Base-by-base conservation (phyloP, 176 grass and related monocot species). In the Aegilops tauschii region DNA sequence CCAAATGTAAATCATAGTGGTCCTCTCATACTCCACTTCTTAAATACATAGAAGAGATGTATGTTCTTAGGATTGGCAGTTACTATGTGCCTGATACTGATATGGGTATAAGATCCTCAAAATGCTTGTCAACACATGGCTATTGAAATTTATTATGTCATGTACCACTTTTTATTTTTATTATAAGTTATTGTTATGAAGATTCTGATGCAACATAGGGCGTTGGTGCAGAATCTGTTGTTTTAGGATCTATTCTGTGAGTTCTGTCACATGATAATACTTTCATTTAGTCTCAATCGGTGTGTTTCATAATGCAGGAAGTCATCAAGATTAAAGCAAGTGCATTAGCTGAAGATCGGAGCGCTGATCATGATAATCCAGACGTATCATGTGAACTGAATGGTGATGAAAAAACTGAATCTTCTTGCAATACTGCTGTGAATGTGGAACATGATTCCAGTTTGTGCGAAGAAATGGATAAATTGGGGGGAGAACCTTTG, bases 301-400 rank as follows among this genome's bases (percentile, higher is more conserved):
- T 76, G 82, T 59, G 73, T 89, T 90, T 61, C 78, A 68, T 76
- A 74, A 66, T 80, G 58, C 92, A 98, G 93, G 84, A 84, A 34
- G 70, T 73, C 80, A 86, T 84, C 42, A 95, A 76, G 78, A 89
- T 61, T 78, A 94, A 88, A 83, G 39, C 68, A 62, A 79, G 82
- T 49, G 44, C 79, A 56, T 47, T 62, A 86, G 71, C 27, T 25
- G 85, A 86, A 82, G 64, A 87, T 42, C 39, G 20, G 47, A 82
- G 58, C 50, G 56, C 39, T 47, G 78, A 78, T 59, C 75, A 31
- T n/a, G 62, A 88, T 83, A 78, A 56, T 80, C 49, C 61, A 65
- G 81, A 86, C n/a, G 52, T 66, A 72, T 34, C 73, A 28, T 82
- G 75, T 87, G 75, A 81, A 40, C 32, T 79, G 71, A 81, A 88